Evolutionary conservation across 768 basidiomycete genomes (phyloP).

Genomic region (Naganishia friedmannii): DNA sequence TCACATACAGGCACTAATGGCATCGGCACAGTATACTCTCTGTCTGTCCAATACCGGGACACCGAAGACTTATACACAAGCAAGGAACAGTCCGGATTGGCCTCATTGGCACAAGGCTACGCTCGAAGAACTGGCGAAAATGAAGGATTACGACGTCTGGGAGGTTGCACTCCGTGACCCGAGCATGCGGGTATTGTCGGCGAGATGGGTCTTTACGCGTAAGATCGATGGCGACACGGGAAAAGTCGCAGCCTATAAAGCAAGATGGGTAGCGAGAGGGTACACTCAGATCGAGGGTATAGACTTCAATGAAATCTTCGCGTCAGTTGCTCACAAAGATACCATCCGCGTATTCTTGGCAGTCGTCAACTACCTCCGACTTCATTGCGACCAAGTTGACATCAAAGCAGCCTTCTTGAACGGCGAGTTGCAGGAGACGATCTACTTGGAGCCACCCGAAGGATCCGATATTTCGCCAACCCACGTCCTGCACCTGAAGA

Average conservation of each 20-base stretch:
- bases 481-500: too few relatives aligned
- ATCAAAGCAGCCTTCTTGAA: constrained; percentile 22
- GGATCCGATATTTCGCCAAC: too few relatives aligned
- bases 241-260: constrained; percentile 53
- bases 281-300: constrained; percentile 55
- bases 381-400: constrained; percentile 53
- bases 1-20: too few relatives aligned
- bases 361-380: constrained; percentile 51
- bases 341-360: constrained; percentile 50
- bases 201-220: constrained; percentile 7
- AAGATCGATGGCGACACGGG: constrained; percentile 38
- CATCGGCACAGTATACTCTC: background rate
- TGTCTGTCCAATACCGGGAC: background rate
- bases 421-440: constrained; percentile 24
- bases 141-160: constrained; percentile 24
- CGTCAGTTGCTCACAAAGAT: constrained; percentile 43
- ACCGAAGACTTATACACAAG: constrained; percentile 8
- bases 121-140: constrained; percentile 10
- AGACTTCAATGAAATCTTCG: constrained; percentile 53
- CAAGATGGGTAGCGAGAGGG: constrained; percentile 55
- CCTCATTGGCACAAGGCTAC: constrained; percentile 10
- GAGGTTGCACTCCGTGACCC: background rate
- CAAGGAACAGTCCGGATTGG: constrained; percentile 9
- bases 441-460: constrained; percentile 23
- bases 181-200: background rate